These are phyloP conservation scores for Schwanniomyces etchellsii DNA, from an alignment of 1,139 yeast species.

Conservation along the genomic window DNA sequence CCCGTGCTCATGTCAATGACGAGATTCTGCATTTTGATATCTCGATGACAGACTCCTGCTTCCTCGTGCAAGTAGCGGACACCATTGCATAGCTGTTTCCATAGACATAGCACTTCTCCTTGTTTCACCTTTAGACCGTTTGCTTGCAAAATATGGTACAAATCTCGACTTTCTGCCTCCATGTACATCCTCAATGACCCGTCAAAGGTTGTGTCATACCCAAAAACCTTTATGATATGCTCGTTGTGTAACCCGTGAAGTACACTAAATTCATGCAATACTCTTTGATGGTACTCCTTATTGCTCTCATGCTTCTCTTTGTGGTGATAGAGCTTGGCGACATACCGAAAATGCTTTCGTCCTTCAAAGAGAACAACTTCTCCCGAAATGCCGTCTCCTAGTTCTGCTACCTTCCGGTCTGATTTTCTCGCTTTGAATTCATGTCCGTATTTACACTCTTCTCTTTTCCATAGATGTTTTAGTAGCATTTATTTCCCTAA, in stretches of 20 bases:
- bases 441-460: no score
- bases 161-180: constrained; percentile 28
- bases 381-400: constrained; percentile 41
- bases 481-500: neutral
- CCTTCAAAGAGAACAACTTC: constrained; percentile 28
- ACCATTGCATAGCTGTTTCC: constrained; percentile 29
- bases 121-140: neutral
- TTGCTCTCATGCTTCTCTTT: constrained; percentile 31
- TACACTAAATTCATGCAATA: constrained; percentile 31
- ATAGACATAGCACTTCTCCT: constrained; percentile 10
- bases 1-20: constrained; percentile 21
- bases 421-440: neutral
- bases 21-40: constrained; percentile 36
- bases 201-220: constrained; percentile 16
- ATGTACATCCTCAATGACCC: constrained; percentile 18
- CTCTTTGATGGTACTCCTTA: constrained; percentile 29
- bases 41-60: constrained; percentile 32
- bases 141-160: constrained; percentile 11
- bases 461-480: no score
- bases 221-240: constrained; percentile 27
- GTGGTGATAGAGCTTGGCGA: constrained; percentile 34
- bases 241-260: constrained; percentile 23
- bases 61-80: constrained; percentile 25
- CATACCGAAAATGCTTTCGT: constrained; percentile 18
- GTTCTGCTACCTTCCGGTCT: constrained; percentile 3